Base-by-base conservation (phyloP, 805 yeast species). In the Saccharomyces paradoxus region DNA sequence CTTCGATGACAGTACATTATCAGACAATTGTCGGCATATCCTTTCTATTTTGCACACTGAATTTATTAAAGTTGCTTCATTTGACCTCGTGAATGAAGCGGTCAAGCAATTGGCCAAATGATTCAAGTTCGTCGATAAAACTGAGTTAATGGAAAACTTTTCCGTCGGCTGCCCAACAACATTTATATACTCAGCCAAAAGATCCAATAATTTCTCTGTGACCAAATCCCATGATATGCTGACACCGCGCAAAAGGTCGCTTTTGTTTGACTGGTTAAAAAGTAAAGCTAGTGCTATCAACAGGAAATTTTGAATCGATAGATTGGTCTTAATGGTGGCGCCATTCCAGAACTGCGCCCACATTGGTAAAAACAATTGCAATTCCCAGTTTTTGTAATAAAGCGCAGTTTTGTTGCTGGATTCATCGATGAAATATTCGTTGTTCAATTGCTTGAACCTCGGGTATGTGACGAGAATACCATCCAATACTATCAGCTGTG, bases 401-500 rank as follows among this genome's bases (percentile, higher is more conserved):
- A 41, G 41, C 1, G 10, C n/a, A 0, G 62, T 60, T 2, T 48
- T 48, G 44, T 17, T 31, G 7, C 68, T 66, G 2, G 58, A 52
- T 17, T 56, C 67, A 56, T 69, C 72, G 13, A 67, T 32, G 49
- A 60, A 68, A 8, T 50, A 46, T 2, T 14, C 17, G 3, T 31
- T 31, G 49, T 69, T 71, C 7, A 69, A 52, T 2, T 13, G 9
- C 7, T 32, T 17, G 48, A 64, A 65, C 22, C 48, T 53, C 1
- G 51, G 52, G 12, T 53, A 37, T 0, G 69, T 64, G 14, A 60
- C 53, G 21, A 69, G 24, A 9, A 63, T 48, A 5, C 71, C 72
- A n/a, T 59, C 53, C 2, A 67, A 46, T 14, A 65, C 50, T 2
- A 69, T 57, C 71, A 67, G 21, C 53, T 44, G 8, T 51, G 50